A percentile compares a stretch with the other conserved stretches of the same genome.
phyloP scores from a whole-genome alignment of 2,329 filamentous ascomycete genomes.

The Ceratocystis huliohia region DNA sequence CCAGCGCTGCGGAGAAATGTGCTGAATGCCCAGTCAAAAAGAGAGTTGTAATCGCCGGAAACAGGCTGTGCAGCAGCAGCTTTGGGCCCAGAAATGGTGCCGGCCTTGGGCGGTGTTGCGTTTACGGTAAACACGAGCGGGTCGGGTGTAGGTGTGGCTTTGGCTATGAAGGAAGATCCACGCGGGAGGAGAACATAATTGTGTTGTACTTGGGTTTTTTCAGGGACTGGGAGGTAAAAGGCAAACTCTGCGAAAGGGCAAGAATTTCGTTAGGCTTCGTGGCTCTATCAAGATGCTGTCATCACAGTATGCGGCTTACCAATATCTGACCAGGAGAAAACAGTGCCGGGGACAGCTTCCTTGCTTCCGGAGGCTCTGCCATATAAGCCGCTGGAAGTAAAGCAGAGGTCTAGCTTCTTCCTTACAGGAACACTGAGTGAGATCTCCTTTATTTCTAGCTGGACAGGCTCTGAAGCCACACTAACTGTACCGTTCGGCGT shows the following conservation, averaged over 20 bases:
- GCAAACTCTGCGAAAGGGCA: slow-evolving; percentile 37
- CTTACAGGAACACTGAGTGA: slow-evolving; percentile 54
- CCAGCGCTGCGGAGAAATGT: slow-evolving; percentile 39
- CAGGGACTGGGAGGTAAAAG: slow-evolving; percentile 53
- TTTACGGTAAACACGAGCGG: slow-evolving; percentile 54
- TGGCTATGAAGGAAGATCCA: slow-evolving; percentile 40
- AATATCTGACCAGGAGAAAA: slow-evolving; percentile 49
- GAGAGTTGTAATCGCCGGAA: slow-evolving; percentile 44
- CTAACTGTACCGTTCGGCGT: slow-evolving; percentile 26
- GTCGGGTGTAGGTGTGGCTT: slow-evolving; percentile 36
- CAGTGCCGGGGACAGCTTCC: slow-evolving; percentile 40
- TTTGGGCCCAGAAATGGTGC: slow-evolving; percentile 40
- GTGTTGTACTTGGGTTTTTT: slow-evolving; percentile 51
- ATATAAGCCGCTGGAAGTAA: slow-evolving; percentile 48
- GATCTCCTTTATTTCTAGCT: slow-evolving; percentile 52
- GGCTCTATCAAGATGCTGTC: neutral
- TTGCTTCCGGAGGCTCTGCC: slow-evolving; percentile 41
- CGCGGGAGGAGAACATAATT: slow-evolving; percentile 53
- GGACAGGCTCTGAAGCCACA: slow-evolving; percentile 33
- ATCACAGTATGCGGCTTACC: slow-evolving; percentile 32
- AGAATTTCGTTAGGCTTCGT: slow-evolving; percentile 16
- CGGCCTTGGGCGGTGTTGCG: slow-evolving; percentile 47
- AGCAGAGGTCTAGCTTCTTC: slow-evolving; percentile 55
- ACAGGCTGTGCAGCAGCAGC: slow-evolving; percentile 39
- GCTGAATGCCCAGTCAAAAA: slow-evolving; percentile 49